Percentiles rank a stretch among this genome's conserved stretches.
Conservation (phyloP, 805 yeast genomes). For the Yarrowia sp. region DNA sequence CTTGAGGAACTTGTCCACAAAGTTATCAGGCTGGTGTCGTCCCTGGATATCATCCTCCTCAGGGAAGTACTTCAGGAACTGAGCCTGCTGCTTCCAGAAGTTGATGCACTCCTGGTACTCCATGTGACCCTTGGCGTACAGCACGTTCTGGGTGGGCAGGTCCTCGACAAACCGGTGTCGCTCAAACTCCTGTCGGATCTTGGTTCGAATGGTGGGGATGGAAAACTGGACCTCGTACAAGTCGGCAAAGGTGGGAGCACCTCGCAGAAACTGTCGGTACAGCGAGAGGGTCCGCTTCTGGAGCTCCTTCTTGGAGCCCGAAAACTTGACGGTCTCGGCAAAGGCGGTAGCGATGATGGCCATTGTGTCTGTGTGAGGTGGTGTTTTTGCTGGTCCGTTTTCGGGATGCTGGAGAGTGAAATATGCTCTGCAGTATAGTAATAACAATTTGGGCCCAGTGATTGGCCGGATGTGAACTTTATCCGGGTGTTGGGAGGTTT, state of each 20-base stretch:
- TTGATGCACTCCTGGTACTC: slow-evolving; percentile 84
- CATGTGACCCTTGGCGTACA: slow-evolving; percentile 82
- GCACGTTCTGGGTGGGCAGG: slow-evolving; percentile 60
- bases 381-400: not conserved
- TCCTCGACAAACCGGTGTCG: slow-evolving; percentile 73
- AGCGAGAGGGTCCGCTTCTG: slow-evolving; percentile 60
- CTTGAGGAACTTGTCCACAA: slow-evolving; percentile 61
- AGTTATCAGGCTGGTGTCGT: slow-evolving; percentile 52
- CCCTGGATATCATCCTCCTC: slow-evolving; percentile 56
- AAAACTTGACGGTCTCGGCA: slow-evolving; percentile 74
- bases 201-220: slow-evolving; percentile 71
- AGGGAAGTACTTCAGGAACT: slow-evolving; percentile 76
- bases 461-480: slow-evolving; percentile 5
- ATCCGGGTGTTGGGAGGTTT: not conserved
- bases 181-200: slow-evolving; percentile 85
- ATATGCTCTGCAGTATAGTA: not conserved
- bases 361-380: slow-evolving; percentile 38
- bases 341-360: slow-evolving; percentile 76
- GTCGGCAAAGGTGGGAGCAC: slow-evolving; percentile 43
- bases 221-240: slow-evolving; percentile 52
- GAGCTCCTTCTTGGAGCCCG: slow-evolving; percentile 59
- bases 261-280: slow-evolving; percentile 68
- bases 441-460: slow-evolving; percentile 16
- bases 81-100: slow-evolving; percentile 88
- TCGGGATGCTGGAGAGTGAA: not conserved